Evolutionary conservation across 495 filamentous ascomycete species (phyloP).

Genomic region (Aspergillus sparsus): DNA sequence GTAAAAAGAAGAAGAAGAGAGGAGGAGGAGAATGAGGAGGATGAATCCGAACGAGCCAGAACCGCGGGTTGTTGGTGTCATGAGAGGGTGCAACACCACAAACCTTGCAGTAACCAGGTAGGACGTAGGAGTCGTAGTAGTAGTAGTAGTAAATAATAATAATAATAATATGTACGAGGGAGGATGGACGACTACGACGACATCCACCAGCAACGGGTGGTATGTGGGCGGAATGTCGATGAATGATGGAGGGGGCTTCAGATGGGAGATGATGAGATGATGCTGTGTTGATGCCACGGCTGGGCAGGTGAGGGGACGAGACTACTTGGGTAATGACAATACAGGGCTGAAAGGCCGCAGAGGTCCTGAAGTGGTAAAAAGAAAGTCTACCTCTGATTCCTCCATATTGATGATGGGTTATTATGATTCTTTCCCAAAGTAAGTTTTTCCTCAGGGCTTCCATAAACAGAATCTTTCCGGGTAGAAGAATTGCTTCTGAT

Average conservation of each 20-base stretch:
- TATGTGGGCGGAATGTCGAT: slow-evolving; percentile 23
- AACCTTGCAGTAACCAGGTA: too few relatives aligned
- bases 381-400: too few relatives aligned
- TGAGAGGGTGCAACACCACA: slow-evolving; percentile 3
- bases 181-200: too few relatives aligned
- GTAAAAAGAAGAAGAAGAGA: slow-evolving; percentile 11
- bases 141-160: slow-evolving; percentile 8
- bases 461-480: slow-evolving; percentile 14
- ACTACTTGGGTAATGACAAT: too few relatives aligned
- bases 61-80: neutral
- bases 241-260: slow-evolving; percentile 26
- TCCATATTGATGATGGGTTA: too few relatives aligned
- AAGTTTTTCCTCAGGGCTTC: slow-evolving; percentile 1
- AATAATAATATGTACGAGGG: slow-evolving; percentile 6
- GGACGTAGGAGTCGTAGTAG: too few relatives aligned
- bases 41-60: neutral
- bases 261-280: slow-evolving; percentile 21
- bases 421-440: too few relatives aligned
- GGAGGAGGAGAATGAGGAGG: slow-evolving; percentile 30
- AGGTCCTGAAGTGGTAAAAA: too few relatives aligned
- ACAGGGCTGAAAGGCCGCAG: too few relatives aligned
- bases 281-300: too few relatives aligned
- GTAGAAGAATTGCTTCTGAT: slow-evolving; percentile 9
- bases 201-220: slow-evolving; percentile 13
- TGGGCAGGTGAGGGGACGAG: too few relatives aligned